Percentiles rank a stretch among this genome's conserved stretches.
Conservation (phyloP, 2,329 filamentous ascomycete species). For the Curvularia sp. region DNA sequence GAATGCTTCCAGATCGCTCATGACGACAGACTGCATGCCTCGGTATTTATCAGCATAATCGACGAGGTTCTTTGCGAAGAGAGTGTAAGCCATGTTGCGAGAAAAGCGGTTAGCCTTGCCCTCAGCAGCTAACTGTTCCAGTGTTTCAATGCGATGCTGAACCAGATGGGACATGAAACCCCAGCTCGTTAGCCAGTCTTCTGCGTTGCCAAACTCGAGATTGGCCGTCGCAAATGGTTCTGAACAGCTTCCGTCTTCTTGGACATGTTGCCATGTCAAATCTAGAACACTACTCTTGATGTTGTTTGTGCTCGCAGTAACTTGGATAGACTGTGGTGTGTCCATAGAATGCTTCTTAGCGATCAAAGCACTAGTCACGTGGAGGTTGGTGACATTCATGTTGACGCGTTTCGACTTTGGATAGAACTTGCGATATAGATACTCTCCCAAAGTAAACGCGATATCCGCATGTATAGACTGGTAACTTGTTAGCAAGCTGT, state of each 20-base stretch:
- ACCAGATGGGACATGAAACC: slow-evolving; percentile 27
- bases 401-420: background rate
- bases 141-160: slow-evolving; percentile 23
- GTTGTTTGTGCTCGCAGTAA: slow-evolving; percentile 15
- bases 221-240: slow-evolving; percentile 17
- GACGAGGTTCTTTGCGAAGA: slow-evolving; percentile 32
- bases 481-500: slow-evolving; percentile 18
- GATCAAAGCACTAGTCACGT: background rate
- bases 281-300: slow-evolving; percentile 12
- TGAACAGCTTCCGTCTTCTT: background rate
- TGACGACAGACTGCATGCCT: slow-evolving; percentile 31
- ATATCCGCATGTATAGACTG: slow-evolving; percentile 56
- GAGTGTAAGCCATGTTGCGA: slow-evolving; percentile 30
- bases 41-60: slow-evolving; percentile 32
- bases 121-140: slow-evolving; percentile 18
- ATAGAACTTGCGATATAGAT: slow-evolving; percentile 31
- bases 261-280: slow-evolving; percentile 19
- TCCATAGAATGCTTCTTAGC: slow-evolving; percentile 9
- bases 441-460: slow-evolving; percentile 61
- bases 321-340: slow-evolving; percentile 10
- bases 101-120: slow-evolving; percentile 25
- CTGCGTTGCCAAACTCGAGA: slow-evolving; percentile 13
- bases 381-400: slow-evolving; percentile 1
- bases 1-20: slow-evolving; percentile 31
- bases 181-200: slow-evolving; percentile 26